Conservation (phyloP, 2,329 filamentous ascomycete genomes). For the Aspergillus eucalypticola region DNA sequence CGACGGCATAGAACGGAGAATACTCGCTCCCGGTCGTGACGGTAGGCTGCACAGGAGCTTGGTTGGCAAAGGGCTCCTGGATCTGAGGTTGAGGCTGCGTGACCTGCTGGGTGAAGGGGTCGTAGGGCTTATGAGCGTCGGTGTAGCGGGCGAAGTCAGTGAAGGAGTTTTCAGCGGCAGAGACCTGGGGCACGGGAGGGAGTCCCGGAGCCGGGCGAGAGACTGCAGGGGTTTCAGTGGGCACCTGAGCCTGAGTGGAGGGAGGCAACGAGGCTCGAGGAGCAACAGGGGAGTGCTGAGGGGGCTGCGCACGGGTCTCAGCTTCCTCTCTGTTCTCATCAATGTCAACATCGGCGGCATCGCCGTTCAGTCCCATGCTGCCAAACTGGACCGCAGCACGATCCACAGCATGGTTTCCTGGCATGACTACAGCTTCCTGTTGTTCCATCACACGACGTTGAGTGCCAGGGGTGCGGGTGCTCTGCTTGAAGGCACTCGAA, state of each 20-base stretch:
- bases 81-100: constrained; percentile 62
- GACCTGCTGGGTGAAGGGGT: constrained; percentile 79
- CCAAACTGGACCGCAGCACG: constrained; percentile 93
- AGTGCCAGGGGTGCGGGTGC: constrained; percentile 76
- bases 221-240: constrained; percentile 45
- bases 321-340: constrained; percentile 94
- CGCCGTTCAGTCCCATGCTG: constrained; percentile 84
- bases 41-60: constrained; percentile 60
- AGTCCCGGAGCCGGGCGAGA: constrained; percentile 64
- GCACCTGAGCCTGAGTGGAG: constrained; percentile 40
- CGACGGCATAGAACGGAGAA: constrained; percentile 80
- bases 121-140: constrained; percentile 75
- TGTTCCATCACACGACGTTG: constrained; percentile 88
- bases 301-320: constrained; percentile 89
- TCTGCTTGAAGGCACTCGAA: constrained; percentile 72
- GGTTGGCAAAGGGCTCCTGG: constrained; percentile 58
- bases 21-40: constrained; percentile 68
- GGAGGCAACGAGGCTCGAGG: constrained; percentile 87
- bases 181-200: constrained; percentile 60
- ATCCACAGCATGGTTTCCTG: constrained; percentile 91
- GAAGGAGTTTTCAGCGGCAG: constrained; percentile 49
- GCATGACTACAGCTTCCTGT: constrained; percentile 97
- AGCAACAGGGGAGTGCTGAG: constrained; percentile 85
- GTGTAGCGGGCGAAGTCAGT: constrained; percentile 57
- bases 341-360: constrained; percentile 62